Base-by-base conservation (phyloP, 768 basidiomycete genomes). In the Phaeolepiota aurea region DNA sequence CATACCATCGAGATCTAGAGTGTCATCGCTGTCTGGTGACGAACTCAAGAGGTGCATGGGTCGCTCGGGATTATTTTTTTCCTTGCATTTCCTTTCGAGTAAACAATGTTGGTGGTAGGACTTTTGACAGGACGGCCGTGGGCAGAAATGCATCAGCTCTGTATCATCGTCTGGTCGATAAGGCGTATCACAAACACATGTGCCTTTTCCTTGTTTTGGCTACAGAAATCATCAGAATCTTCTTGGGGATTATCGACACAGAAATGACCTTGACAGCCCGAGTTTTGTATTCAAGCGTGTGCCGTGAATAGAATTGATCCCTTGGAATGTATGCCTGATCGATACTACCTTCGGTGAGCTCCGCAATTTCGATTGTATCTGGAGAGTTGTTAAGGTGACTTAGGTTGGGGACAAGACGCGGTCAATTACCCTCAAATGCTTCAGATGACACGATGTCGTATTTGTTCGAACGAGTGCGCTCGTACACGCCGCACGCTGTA, bases 101-200 rank as follows among this genome's bases (percentile, higher is more conserved):
- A 81, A 54, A 43, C 79, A 82, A 0, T 46, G 16, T 9, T 64
- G 60, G 49, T 82, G 79, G 44, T 68, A 79, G 5, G 60, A 66
- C 3, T 51, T 62, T 9, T 64, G 54, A 44, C 79, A 82, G 0
- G 46, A 40, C 0, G 70, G 72, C 0, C 72, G 68, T 0, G 77
- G 76, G 48, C 79, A 82, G 40, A 77, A 77, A 40, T 80, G 74
- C 58, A 74, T 75, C 4, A 72, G 28, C 3, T 51, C 47, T 4
- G 37, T 19, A 1, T 51, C 16, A 31, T 59, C 48, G 37, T 70
- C 62, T 0, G 76, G 72, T 20, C 58, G 59, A 47, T 80, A 82
- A 0, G 71, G 67, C 2, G 53, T 31, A 10, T 45, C 46, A 56
- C 79, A 82, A 3, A 63, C 47, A 40, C 79, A 81, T 0, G 67